Base-by-base conservation (phyloP, 2,329 filamentous ascomycete genomes). In the Xylariaceae sp. region DNA sequence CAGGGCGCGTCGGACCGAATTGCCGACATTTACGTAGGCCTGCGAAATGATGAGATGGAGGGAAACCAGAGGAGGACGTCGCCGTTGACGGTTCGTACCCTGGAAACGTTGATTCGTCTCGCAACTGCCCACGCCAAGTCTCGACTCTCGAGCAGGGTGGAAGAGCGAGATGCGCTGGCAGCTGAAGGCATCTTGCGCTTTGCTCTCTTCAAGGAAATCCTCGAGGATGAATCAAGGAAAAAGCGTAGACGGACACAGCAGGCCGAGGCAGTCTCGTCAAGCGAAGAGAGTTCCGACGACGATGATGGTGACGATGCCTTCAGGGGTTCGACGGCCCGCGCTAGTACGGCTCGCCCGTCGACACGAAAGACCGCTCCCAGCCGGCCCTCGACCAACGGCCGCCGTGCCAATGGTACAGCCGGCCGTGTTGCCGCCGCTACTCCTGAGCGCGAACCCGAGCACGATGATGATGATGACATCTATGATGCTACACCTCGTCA, bases 71-170 rank as follows among this genome's bases (percentile, higher is more conserved):
- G 94, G 64, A 87, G 91, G 64, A 99, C 94, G 0, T 92, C 88
- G 42, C 94, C 94, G 3, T 89, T 99, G 78, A 99, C 94, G 7
- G 92, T 96, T 5, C 89, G 94, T 85, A 97, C 92, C 2, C 79
- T 99, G 12, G 94, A 99, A 73, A 99, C 94, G 0, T 80, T 99
- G n/a, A 97, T 99, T 69, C 94, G 94, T 84, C 80, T 99, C 19
- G 89, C 94, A 4, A 97, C 92, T 0, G 94, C 94, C 1, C 94
- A 99, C 65, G 94, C 94, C 57, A 99, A 97, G 73, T 84, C 91
- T 5, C 84, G 94, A 32, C 78, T 99, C 5, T 96, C 91, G 1
- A 91, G 84, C 67, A 80, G 89, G 41, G 90, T 99, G 2, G 91
- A 97, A 61, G 88, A 95, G 69, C 85, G 86, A 53, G 94, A 99